Base-by-base conservation (phyloP, 2,329 filamentous ascomycete species). In the Venturia carpophila region DNA sequence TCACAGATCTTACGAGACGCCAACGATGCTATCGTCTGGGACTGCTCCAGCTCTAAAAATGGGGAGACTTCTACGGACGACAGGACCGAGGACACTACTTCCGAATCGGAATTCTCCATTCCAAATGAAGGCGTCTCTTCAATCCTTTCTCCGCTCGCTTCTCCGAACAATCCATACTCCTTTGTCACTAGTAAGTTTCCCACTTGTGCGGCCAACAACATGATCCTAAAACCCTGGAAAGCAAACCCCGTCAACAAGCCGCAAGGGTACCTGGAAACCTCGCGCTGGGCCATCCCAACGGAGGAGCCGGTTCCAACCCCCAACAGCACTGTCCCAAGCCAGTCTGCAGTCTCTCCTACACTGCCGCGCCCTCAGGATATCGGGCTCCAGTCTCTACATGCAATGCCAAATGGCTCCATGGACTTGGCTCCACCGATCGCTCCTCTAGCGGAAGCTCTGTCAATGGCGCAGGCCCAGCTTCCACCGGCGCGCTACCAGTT, bases 161-260 rank as follows among this genome's bases (percentile, higher is more conserved):
- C 13, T 19, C 7, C 52, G 5, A 37, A 56, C 6, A 13, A 37
- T 27, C 27, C 27, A 37, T 37, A 19, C 52, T 9, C 27, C 27
- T 56, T 56, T 17, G 30, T 56, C 30, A 34, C 52, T 56, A 13
- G 27, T 56, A 56, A 56, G 52, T 56, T 56, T 37, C 27, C 52
- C 17, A 34, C 27, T 27, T 34, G 52, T 19, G 30, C 27, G 52
- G 27, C 52, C 52, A 56, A 37, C 15, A 37, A 56, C 19, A 34
- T 37, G 27, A 37, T 56, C 24, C 52, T 56, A 37, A 56, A 17
- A 19, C 7, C 4, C 11, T 37, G 52, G 52, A 56, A 56, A 56
- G 52, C 27, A 10, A n/a, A 19, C 13, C 52, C 52, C 7, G 27
- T 56, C 30, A 34, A 6, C 15, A 56, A 56, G 30, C 30, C 19